Evolutionary conservation across 768 basidiomycete genomes (phyloP).

Genomic region (Crucibulum laeve): DNA sequence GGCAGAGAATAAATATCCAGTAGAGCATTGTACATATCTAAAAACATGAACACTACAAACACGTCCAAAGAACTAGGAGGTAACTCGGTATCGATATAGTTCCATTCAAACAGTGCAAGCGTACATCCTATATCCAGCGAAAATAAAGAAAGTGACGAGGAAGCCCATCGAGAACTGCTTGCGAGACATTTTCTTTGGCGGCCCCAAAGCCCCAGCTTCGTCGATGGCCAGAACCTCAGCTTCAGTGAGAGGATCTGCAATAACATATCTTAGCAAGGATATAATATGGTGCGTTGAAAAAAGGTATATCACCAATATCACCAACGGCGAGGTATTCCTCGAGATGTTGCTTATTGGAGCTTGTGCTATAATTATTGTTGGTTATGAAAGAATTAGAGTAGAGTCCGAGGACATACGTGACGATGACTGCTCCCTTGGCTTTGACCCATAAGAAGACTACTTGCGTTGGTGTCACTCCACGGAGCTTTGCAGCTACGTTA

Average conservation of each 20-base stretch:
- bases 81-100: too few species aligned
- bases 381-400: not conserved
- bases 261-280: not conserved
- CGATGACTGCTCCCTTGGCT: constrained; percentile 61
- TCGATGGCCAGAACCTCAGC: constrained; percentile 65
- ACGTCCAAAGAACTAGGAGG: too few species aligned
- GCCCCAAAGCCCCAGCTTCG: constrained; percentile 51
- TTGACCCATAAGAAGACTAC: constrained; percentile 68
- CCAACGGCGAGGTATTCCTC: constrained; percentile 64
- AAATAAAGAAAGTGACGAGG: too few species aligned
- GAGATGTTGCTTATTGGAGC: constrained; percentile 54
- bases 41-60: too few species aligned
- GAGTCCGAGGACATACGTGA: constrained; percentile 43
- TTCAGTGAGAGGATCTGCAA: constrained; percentile 43
- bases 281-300: not conserved
- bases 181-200: constrained; percentile 22
- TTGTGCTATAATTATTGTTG: constrained; percentile 38
- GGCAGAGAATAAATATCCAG: too few species aligned
- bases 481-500: constrained; percentile 43
- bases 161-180: too few species aligned
- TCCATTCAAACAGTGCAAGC: too few species aligned
- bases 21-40: too few species aligned
- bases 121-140: too few species aligned
- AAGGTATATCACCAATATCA: constrained; percentile 34
- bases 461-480: constrained; percentile 57